Evolutionary conservation across 257 asterid genomes (phyloP).

Genomic region (Przewalskia tangutica): DNA sequence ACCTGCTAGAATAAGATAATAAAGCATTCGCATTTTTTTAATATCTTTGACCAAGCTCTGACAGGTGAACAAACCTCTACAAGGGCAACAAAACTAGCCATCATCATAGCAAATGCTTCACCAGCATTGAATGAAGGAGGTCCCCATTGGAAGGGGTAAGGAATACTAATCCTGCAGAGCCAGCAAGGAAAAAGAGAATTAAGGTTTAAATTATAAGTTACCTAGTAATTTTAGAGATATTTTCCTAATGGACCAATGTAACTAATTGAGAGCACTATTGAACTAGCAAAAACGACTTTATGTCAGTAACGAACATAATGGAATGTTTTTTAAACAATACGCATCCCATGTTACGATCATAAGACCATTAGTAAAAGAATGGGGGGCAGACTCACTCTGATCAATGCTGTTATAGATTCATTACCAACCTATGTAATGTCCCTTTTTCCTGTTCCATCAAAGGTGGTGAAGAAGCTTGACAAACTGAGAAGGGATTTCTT

Average conservation of each 20-base stretch:
- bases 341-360: not conserved
- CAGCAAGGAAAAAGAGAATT: not conserved
- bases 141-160: conserved; percentile 43
- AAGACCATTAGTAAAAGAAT: not conserved
- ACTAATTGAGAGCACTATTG: not conserved
- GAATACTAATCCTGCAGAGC: conserved; percentile 34
- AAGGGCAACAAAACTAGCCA: conserved; percentile 32
- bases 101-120: conserved; percentile 38
- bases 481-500: no score
- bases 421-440: no score
- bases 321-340: not conserved
- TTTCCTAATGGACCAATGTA: not conserved
- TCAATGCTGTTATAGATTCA: no score
- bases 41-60: not conserved
- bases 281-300: not conserved
- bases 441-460: no score
- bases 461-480: no score
- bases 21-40: not conserved
- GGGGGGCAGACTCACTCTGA: no score
- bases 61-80: conserved; percentile 16
- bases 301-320: not conserved
- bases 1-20: not conserved
- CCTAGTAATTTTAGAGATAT: not conserved
- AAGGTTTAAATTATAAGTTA: not conserved
- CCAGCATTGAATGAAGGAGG: conserved; percentile 40